Evolutionary conservation across 495 filamentous ascomycete species (phyloP).

Genomic region (Pseudotulostoma volvatum): DNA sequence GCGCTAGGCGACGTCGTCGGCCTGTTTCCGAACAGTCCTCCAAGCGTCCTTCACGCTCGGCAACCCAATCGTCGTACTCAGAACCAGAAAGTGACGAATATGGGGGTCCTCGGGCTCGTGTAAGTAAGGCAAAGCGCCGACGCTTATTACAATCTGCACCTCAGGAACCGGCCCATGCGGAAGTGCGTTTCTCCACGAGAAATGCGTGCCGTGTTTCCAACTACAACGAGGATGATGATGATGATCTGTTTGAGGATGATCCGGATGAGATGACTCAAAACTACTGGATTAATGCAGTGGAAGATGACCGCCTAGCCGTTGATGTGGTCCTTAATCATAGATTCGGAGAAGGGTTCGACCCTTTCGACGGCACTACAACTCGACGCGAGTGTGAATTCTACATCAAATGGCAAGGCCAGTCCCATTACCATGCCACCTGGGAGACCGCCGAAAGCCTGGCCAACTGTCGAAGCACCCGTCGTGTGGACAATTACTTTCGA

Average conservation of each 20-base stretch:
- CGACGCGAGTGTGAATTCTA: slow-evolving; percentile 77
- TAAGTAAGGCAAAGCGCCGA: slow-evolving; percentile 56
- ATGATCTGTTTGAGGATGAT: slow-evolving; percentile 59
- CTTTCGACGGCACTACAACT: slow-evolving; percentile 10
- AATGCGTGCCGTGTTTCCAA: slow-evolving; percentile 72
- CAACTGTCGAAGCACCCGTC: slow-evolving; percentile 58
- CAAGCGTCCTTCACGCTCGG: slow-evolving; percentile 29
- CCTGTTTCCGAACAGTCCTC: slow-evolving; percentile 24
- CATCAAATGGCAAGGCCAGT: slow-evolving; percentile 95
- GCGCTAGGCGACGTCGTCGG: slow-evolving; percentile 25
- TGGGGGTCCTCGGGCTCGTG: slow-evolving; percentile 50
- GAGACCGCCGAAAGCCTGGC: slow-evolving; percentile 55
- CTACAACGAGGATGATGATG: slow-evolving; percentile 76
- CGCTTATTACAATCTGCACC: slow-evolving; percentile 43
- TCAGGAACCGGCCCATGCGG: slow-evolving; percentile 42
- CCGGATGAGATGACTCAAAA: slow-evolving; percentile 35
- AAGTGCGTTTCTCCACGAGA: slow-evolving; percentile 81
- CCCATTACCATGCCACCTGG: slow-evolving; percentile 92
- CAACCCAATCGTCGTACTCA: slow-evolving; percentile 25
- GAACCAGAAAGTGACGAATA: slow-evolving; percentile 48
- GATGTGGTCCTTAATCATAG: slow-evolving; percentile 81
- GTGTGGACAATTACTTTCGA: slow-evolving; percentile 83
- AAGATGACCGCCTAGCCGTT: slow-evolving; percentile 61
- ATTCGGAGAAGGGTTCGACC: slow-evolving; percentile 48
- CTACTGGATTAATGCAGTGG: slow-evolving; percentile 47